These are phyloP conservation scores for Seiridium cupressi DNA, from an alignment of 2,329 filamentous ascomycete genomes.

Conservation along the genomic window DNA sequence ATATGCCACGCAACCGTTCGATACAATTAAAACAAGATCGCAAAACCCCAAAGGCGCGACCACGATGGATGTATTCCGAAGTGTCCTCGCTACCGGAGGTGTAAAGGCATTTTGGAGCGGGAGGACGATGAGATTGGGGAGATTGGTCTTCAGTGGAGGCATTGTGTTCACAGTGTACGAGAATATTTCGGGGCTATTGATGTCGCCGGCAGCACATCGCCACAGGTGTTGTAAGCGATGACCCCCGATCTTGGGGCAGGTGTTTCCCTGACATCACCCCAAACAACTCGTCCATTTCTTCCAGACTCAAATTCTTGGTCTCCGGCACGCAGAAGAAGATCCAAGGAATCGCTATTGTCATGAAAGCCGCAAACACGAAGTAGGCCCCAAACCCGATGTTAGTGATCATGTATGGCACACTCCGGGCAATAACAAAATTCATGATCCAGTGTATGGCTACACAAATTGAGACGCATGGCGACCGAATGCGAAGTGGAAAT, in stretches of 20 bases:
- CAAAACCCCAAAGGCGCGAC: not conserved
- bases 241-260: too few relatives aligned
- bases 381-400: conserved; percentile 37
- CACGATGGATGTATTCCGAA: not conserved
- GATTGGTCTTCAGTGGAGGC: not conserved
- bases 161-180: not conserved
- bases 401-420: conserved; percentile 25
- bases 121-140: not conserved
- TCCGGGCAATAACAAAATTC: conserved; percentile 23
- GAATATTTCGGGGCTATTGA: not conserved
- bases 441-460: conserved; percentile 24
- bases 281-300: conserved; percentile 41
- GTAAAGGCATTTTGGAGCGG: not conserved
- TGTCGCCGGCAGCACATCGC: too few relatives aligned
- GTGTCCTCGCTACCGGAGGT: not conserved
- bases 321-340: conserved; percentile 42
- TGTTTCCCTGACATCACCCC: too few relatives aligned
- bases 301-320: conserved; percentile 41
- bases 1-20: not conserved
- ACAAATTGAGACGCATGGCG: conserved; percentile 18
- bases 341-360: conserved; percentile 34
- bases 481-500: conserved; percentile 21
- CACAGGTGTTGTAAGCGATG: too few relatives aligned
- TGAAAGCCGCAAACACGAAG: conserved; percentile 42
- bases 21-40: not conserved